A percentile compares a stretch with the other conserved stretches of the same genome.
phyloP scores from a whole-genome alignment of 164 flowering plant species.

The Euptelea pleiosperma region DNA sequence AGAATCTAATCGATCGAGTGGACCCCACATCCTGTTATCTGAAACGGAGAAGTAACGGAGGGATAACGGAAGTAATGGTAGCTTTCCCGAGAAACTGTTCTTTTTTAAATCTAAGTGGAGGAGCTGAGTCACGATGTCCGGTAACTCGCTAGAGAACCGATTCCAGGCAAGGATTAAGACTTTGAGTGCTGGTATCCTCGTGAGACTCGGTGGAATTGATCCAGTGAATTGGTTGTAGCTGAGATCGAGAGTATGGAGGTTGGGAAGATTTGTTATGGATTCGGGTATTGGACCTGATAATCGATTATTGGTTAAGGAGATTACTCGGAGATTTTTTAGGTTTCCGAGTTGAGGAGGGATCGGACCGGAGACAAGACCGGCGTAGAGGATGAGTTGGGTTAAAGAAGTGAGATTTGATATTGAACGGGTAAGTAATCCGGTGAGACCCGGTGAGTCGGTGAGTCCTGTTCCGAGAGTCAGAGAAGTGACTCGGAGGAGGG shows the following conservation, averaged over 20 bases:
- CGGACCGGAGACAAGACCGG: conserved; percentile 65
- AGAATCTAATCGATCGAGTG: conserved; percentile 33
- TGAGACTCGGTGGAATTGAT: conserved; percentile 35
- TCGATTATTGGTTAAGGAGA: conserved; percentile 58
- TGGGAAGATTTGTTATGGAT: conserved; percentile 29
- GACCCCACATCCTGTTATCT: conserved; percentile 50
- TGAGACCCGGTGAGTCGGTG: conserved; percentile 52
- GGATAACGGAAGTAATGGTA: conserved; percentile 43
- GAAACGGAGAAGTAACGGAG: conserved; percentile 67
- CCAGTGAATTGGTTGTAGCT: conserved; percentile 60
- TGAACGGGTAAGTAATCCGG: conserved; percentile 52
- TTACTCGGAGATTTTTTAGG: conserved; percentile 50
- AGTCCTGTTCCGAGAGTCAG: conserved; percentile 62
- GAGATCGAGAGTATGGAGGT: conserved; percentile 70
- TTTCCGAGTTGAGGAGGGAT: conserved; percentile 49
- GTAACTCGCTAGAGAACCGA: conserved; percentile 38
- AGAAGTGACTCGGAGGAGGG: conserved; percentile 33
- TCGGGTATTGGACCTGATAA: conserved; percentile 55
- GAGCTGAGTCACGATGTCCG: conserved; percentile 26
- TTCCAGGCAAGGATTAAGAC: conserved; percentile 50
- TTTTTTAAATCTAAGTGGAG: conserved; percentile 52
- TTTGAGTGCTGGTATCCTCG: conserved; percentile 26
- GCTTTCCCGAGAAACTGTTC: conserved; percentile 42
- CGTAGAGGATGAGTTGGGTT: conserved; percentile 53
- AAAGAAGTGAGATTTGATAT: conserved; percentile 43